phyloP scores from a whole-genome alignment of 352 stramenopile genomes.

The Globisporangium cederbergense region DNA sequence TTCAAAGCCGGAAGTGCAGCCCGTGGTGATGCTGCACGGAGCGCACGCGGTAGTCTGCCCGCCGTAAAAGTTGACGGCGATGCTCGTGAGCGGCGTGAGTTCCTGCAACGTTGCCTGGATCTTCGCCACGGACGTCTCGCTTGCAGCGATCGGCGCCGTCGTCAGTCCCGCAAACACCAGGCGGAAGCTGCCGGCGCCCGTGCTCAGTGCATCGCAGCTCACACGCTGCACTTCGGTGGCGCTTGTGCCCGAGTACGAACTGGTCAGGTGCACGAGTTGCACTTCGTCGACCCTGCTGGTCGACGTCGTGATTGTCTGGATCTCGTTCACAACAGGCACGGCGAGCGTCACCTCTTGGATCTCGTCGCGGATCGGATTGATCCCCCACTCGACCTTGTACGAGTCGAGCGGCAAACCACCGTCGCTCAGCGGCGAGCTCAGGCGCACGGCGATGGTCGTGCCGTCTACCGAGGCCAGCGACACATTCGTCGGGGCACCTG shows the following conservation, averaged over 20 bases:
- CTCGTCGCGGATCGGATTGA: conserved; percentile 76
- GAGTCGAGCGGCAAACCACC: conserved; percentile 84
- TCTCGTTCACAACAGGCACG: conserved; percentile 65
- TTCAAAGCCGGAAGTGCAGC: conserved; percentile 71
- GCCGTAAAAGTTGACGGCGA: conserved; percentile 75
- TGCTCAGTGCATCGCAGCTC: conserved; percentile 86
- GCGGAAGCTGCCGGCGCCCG: conserved; percentile 75
- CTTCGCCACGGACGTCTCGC: conserved; percentile 56
- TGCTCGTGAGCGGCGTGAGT: conserved; percentile 80
- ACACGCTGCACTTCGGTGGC: conserved; percentile 88
- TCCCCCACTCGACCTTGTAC: conserved; percentile 91
- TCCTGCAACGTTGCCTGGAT: conserved; percentile 90
- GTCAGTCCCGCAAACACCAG: conserved; percentile 85
- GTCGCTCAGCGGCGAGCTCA: conserved; percentile 79
- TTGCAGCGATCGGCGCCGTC: conserved; percentile 82
- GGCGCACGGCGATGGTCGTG: conserved; percentile 75
- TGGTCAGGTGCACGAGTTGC: conserved; percentile 88
- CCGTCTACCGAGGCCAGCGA: conserved; percentile 83
- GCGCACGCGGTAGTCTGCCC: conserved; percentile 61
- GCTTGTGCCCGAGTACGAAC: conserved; percentile 52
- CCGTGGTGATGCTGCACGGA: conserved; percentile 44
- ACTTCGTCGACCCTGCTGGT: conserved; percentile 76
- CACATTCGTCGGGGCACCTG: conserved; percentile 61
- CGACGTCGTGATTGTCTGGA: conserved; percentile 72
- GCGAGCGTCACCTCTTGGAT: conserved; percentile 63